Base-by-base conservation (phyloP, 495 filamentous ascomycete genomes). In the Glarea lozoyensis region DNA sequence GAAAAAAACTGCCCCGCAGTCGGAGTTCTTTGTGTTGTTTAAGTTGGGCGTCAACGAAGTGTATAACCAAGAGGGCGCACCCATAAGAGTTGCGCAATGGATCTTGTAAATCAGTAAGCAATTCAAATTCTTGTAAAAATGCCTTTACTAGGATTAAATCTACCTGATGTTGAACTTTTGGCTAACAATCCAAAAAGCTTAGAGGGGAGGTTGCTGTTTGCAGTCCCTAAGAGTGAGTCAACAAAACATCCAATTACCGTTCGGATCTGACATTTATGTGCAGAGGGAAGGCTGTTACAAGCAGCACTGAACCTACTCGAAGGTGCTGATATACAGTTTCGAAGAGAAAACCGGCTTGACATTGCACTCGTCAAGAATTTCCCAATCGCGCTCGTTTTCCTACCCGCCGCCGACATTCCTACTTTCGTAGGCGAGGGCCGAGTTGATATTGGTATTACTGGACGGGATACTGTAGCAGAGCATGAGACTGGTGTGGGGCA, bases 321-420 rank as follows among this genome's bases (percentile, higher is more conserved):
- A 50, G 92, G 92, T 59, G 85, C 79, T 50, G 92, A 97, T 63
- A 92, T 98, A 55, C 87, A 98, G 66, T 98, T 97, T 69, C 80
- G 79, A 52, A 82, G 89, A 60, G 86, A 93, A 68, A 83, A 78
- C 60, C 85, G 92, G 37, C 82, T 94, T 48, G 92, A 98, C 63
- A 95, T 97, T 62, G 92, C 92, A 11, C 78, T 97, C 16, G 89
- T 94, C 58, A 85, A 92, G 69, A 97, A 97, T 66, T 77, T 89
- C 23, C 86, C 85, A 22, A 86, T 98, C 46, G 93, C 90, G 10
- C 85, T 98, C 48, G 78, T 98, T 63, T 98, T 98, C 73, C 86
- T 98, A 27, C 92, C 92, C 18, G 92, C 88, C 24, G 89, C 86
- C 42, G 92, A 97, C 61, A 98, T 98, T 57, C 93, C 92, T 19